These are phyloP conservation scores for Lolium perenne DNA, from an alignment of 176 grass and related monocot species.

Conservation along the genomic window DNA sequence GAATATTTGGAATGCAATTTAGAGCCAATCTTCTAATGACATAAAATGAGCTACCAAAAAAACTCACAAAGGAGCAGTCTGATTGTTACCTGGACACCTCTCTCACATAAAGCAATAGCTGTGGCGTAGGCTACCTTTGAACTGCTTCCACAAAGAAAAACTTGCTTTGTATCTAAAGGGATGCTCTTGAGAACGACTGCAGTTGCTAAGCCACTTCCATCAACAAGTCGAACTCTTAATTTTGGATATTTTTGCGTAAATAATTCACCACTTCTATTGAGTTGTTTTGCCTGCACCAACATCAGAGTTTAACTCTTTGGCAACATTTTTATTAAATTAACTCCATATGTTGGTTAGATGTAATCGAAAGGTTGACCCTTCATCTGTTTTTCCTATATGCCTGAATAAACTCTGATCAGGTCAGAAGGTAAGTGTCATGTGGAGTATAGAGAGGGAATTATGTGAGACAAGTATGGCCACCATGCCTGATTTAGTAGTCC, in stretches of 20 bases:
- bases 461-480: not conserved
- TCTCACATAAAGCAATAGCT: conserved; percentile 65
- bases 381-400: not conserved
- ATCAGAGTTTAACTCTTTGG: not conserved
- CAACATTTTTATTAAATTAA: not conserved
- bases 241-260: conserved; percentile 85
- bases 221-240: conserved; percentile 79
- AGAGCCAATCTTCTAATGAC: not conserved
- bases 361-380: conserved; percentile 8
- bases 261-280: conserved; percentile 77
- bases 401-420: conserved; percentile 5
- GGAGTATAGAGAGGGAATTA: conserved; percentile 16
- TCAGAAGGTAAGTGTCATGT: not conserved
- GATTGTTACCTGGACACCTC: conserved; percentile 64
- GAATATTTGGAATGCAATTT: not conserved
- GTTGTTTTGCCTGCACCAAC: conserved; percentile 56
- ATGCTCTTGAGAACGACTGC: conserved; percentile 78
- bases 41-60: not conserved
- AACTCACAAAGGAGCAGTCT: not conserved
- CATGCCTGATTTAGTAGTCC: conserved; percentile 86
- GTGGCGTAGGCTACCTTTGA: conserved; percentile 69
- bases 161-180: conserved; percentile 54
- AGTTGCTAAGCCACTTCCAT: conserved; percentile 91
- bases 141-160: conserved; percentile 59
- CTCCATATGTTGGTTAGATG: not conserved